Evolutionary conservation across 169 alveolate species (phyloP).

Genomic region (Plasmodium vinckei): DNA sequence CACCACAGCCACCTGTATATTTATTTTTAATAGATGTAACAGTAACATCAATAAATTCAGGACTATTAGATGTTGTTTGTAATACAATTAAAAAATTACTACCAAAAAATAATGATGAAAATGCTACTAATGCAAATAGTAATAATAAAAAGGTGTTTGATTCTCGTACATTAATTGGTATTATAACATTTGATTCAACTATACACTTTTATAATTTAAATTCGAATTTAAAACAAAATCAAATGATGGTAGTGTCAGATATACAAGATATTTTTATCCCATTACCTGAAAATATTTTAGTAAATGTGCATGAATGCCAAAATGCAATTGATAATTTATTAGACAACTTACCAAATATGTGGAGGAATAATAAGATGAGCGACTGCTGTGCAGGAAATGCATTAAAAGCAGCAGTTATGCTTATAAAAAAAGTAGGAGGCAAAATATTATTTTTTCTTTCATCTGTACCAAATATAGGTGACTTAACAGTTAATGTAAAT

Average conservation of each 20-base stretch:
- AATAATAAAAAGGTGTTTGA: slow-evolving; percentile 74
- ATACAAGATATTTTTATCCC: slow-evolving; percentile 94
- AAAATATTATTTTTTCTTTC: slow-evolving; percentile 90
- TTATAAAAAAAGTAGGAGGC: slow-evolving; percentile 96
- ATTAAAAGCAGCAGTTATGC: slow-evolving; percentile 91
- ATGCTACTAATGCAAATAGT: slow-evolving; percentile 47
- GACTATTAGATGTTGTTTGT: slow-evolving; percentile 91
- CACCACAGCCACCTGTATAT: slow-evolving; percentile 97
- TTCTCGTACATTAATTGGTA: slow-evolving; percentile 93
- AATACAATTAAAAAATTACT: slow-evolving; percentile 88
- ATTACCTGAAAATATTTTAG: slow-evolving; percentile 92
- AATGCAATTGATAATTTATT: slow-evolving; percentile 78
- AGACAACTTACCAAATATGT: slow-evolving; percentile 90
- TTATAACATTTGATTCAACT: slow-evolving; percentile 95
- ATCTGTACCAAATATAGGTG: slow-evolving; percentile 89
- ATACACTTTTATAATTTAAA: slow-evolving; percentile 95
- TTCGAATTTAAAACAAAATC: slow-evolving; percentile 89
- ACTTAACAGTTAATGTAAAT: slow-evolving; percentile 85
- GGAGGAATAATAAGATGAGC: slow-evolving; percentile 89
- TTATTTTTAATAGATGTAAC: slow-evolving; percentile 93
- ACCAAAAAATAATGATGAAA: slow-evolving; percentile 12
- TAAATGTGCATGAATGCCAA: slow-evolving; percentile 88
- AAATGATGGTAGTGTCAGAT: slow-evolving; percentile 93
- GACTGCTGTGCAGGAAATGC: slow-evolving; percentile 92
- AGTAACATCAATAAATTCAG: slow-evolving; percentile 92